phyloP scores from a whole-genome alignment of 73 alveolate species.

The Tetrahymena malaccensis region DNA sequence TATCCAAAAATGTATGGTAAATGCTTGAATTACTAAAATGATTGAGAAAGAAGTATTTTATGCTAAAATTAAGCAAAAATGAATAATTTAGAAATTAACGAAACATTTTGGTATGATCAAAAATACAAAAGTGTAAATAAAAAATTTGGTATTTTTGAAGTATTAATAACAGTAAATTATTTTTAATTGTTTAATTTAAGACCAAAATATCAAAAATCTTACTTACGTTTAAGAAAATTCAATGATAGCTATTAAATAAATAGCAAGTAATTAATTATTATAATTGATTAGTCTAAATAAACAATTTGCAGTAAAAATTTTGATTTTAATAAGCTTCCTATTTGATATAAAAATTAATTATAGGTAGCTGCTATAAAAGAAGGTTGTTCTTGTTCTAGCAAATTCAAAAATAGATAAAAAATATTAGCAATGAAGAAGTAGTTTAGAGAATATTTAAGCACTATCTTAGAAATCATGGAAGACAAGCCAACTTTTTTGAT shows the following conservation, averaged over 20 bases:
- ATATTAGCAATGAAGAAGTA: neutral
- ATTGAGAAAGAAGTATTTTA: too few species aligned
- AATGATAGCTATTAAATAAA: too few species aligned
- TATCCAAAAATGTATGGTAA: too few species aligned
- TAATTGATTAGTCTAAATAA: too few species aligned
- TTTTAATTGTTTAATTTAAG: too few species aligned
- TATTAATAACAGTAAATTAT: neutral
- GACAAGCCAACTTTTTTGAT: neutral
- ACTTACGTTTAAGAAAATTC: too few species aligned
- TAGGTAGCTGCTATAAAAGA: neutral
- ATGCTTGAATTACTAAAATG: too few species aligned
- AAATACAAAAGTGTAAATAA: too few species aligned
- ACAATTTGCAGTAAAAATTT: neutral
- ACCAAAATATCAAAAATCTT: neutral
- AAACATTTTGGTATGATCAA: too few species aligned
- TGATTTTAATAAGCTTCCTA: neutral
- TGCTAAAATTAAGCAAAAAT: too few species aligned
- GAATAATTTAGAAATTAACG: too few species aligned
- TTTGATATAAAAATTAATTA: neutral
- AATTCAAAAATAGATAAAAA: neutral
- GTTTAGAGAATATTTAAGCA: neutral
- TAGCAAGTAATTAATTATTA: neutral
- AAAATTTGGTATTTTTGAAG: neutral
- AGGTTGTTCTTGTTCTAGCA: too few species aligned
- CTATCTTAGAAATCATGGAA: neutral